Evolutionary conservation across 164 flowering plant species (phyloP).

Genomic region (Protea cynaroides): DNA sequence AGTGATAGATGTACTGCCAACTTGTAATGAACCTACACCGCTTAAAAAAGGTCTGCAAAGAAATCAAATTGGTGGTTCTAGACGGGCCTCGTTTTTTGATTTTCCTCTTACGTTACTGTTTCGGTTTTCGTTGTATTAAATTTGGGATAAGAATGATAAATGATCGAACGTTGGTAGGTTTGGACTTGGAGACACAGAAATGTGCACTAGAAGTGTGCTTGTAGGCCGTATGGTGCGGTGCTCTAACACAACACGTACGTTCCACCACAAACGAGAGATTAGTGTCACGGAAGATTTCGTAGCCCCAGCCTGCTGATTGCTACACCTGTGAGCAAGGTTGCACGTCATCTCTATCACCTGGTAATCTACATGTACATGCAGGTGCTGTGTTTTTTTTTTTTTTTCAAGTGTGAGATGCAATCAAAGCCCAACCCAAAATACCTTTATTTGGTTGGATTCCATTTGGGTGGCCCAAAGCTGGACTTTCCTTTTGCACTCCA

Average conservation of each 20-base stretch:
- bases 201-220: no score
- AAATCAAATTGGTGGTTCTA: conserved; percentile 26
- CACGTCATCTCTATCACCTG: no score
- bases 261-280: background rate
- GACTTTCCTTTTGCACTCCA: no score
- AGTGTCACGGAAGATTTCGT: background rate
- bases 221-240: background rate
- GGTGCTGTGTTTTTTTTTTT: no score
- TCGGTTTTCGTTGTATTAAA: background rate
- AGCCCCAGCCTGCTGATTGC: no score
- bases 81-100: conserved; percentile 15
- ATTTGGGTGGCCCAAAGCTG: no score
- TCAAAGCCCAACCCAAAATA: no score
- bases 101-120: background rate
- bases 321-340: no score
- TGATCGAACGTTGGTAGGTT: background rate
- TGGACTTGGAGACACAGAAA: no score
- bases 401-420: no score
- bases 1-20: conserved; percentile 37
- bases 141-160: background rate
- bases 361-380: no score
- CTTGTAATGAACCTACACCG: conserved; percentile 35
- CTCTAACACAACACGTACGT: background rate
- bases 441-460: no score
- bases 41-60: background rate